Percentiles rank a stretch among this genome's conserved stretches.
These are phyloP conservation scores for Russula emetica DNA, from an alignment of 768 basidiomycete species.

Conservation along the genomic window DNA sequence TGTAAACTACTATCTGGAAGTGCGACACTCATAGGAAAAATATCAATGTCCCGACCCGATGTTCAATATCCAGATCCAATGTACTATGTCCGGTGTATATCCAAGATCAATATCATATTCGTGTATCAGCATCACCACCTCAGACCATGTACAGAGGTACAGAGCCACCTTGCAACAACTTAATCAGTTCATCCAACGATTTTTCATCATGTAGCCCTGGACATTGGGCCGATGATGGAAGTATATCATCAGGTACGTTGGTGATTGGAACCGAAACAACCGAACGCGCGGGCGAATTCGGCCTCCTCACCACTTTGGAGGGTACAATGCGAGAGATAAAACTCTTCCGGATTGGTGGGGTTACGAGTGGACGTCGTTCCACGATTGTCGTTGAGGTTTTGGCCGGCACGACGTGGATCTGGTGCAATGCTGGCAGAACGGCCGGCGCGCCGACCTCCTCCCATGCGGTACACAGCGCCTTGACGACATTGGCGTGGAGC, in stretches of 20 bases:
- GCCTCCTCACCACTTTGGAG: neutral
- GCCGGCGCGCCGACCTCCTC: conserved; percentile 5
- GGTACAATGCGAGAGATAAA: conserved; percentile 18
- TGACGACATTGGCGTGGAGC: neutral
- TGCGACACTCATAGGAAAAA: no score
- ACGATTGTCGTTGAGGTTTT: neutral
- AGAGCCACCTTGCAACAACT: conserved; percentile 1
- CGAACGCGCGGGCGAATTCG: neutral
- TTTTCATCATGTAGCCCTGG: neutral
- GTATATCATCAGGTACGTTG: neutral
- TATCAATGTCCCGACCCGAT: neutral
- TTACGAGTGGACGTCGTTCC: neutral
- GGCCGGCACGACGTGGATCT: neutral
- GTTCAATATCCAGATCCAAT: neutral
- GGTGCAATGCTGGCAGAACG: conserved; percentile 6
- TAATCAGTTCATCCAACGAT: conserved; percentile 2
- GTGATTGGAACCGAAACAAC: neutral
- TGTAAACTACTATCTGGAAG: no score
- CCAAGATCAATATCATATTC: neutral
- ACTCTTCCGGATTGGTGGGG: neutral
- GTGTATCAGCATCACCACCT: neutral
- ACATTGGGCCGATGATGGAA: neutral
- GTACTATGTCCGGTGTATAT: neutral
- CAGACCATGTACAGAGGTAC: neutral
- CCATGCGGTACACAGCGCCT: conserved; percentile 11